These are phyloP conservation scores for Cytidiella melzeri DNA, from an alignment of 768 basidiomycete species.

Conservation along the genomic window DNA sequence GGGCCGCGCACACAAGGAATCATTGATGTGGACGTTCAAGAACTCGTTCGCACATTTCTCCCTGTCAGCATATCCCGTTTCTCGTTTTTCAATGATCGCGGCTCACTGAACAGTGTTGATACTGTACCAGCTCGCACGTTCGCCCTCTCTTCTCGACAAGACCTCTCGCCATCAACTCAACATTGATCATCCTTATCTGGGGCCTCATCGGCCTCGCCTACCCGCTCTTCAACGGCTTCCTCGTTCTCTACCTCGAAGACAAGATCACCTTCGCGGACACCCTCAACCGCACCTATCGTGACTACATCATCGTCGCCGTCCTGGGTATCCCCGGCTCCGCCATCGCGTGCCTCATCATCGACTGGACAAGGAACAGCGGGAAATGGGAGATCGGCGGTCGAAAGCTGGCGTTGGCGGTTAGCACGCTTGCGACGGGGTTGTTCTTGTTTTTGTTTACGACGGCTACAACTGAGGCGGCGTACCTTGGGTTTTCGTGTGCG, in stretches of 20 bases:
- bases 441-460: slow-evolving; percentile 1
- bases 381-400: background rate
- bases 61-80: background rate
- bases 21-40: background rate
- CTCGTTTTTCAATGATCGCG: background rate
- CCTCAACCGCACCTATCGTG: background rate
- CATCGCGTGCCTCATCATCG: background rate
- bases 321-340: background rate
- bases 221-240: slow-evolving; percentile 2
- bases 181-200: background rate
- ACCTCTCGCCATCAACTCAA: background rate
- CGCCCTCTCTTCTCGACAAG: background rate
- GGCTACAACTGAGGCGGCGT: background rate
- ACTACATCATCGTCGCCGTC: background rate
- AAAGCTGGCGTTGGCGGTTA: background rate
- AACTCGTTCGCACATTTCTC: background rate
- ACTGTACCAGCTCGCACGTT: background rate
- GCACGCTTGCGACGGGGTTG: background rate
- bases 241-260: background rate
- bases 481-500: background rate
- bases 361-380: background rate
- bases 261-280: background rate
- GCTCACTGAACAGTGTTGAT: no score
- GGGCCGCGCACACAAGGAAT: background rate
- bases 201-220: slow-evolving; percentile 1